Base-by-base conservation (phyloP, 2,329 filamentous ascomycete genomes). In the Chaetomium strumarium region DNA sequence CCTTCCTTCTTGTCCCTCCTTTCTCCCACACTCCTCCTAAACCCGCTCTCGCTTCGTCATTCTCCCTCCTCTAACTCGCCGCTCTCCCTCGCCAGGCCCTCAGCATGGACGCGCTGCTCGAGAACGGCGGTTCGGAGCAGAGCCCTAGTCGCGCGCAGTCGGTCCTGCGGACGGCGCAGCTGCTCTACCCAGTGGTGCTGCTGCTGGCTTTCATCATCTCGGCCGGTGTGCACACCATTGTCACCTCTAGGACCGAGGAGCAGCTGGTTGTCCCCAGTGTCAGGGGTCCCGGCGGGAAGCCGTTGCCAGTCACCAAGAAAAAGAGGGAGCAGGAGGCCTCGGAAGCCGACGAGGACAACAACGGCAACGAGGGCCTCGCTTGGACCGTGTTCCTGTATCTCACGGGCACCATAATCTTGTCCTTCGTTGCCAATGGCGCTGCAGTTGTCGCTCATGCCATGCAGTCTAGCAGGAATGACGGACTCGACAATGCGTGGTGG, bases 261-360 rank as follows among this genome's bases (percentile, higher is more conserved):
- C 71, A 75, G 57, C 64, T 73, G 34, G 65, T 73, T 19, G 67
- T 69, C 48, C 78, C 75, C 19, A 74, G 69, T 31, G 69, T 80
- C 59, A 83, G 78, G 49, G 91, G 91, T n/a, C 90, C 91, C 1
- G 91, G 89, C 51, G 92, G 91, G 60, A 91, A 95, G 68, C 90
- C 90, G 33, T 75, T 96, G 49, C 90, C 90, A n/a, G 67, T 75
- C 46, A 80, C 76, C 55, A 86, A 83, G 66, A 81, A 62, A 61
- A 67, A 65, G 62, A 64, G 60, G 60, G 55, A 60, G 51, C 51
- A 57, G 39, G 56, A 56, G 31, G 37, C 43, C 9, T 40, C 36
- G n/a, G 38, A 45, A 7, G 45, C 45, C 20, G 16, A 50, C n/a
- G 78, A 83, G 60, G 50, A 59, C 8, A 14, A 36, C 29, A 77